phyloP scores from a whole-genome alignment of 1,139 yeast species.

The Debaryomyces subglobosus region DNA sequence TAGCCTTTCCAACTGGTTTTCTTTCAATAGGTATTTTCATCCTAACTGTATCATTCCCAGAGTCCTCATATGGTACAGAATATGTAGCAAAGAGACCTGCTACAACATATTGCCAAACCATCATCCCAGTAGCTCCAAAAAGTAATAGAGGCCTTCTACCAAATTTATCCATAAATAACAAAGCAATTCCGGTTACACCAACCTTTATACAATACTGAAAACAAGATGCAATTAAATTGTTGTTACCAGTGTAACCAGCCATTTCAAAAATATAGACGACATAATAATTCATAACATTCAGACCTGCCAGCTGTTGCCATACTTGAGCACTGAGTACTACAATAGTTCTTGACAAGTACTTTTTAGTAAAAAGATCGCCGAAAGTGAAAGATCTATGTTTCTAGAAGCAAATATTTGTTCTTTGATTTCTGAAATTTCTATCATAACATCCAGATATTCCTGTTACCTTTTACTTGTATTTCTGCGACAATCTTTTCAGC shows the following conservation, averaged over 20 bases:
- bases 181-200: slow-evolving; percentile 44
- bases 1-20: slow-evolving; percentile 43
- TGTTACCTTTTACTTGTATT: slow-evolving; percentile 34
- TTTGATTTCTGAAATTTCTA: slow-evolving; percentile 36
- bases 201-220: slow-evolving; percentile 42
- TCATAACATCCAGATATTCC: slow-evolving; percentile 34
- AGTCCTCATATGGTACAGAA: slow-evolving; percentile 33
- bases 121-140: slow-evolving; percentile 45
- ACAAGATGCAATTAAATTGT: slow-evolving; percentile 30
- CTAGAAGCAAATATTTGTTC: slow-evolving; percentile 32
- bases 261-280: slow-evolving; percentile 36
- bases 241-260: slow-evolving; percentile 35
- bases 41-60: slow-evolving; percentile 39
- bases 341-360: slow-evolving; percentile 31
- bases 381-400: slow-evolving; percentile 30
- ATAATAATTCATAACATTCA: slow-evolving; percentile 43
- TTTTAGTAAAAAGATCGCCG: slow-evolving; percentile 32
- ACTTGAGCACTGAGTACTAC: slow-evolving; percentile 35
- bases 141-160: slow-evolving; percentile 57
- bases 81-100: slow-evolving; percentile 52
- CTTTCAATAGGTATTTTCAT: slow-evolving; percentile 18
- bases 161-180: slow-evolving; percentile 50
- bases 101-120: slow-evolving; percentile 47
- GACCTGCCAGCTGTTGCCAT: slow-evolving; percentile 42
- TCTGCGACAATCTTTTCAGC: slow-evolving; percentile 34